Evolutionary conservation across 306 rosid genomes (phyloP).

Genomic region (Prunus padus): DNA sequence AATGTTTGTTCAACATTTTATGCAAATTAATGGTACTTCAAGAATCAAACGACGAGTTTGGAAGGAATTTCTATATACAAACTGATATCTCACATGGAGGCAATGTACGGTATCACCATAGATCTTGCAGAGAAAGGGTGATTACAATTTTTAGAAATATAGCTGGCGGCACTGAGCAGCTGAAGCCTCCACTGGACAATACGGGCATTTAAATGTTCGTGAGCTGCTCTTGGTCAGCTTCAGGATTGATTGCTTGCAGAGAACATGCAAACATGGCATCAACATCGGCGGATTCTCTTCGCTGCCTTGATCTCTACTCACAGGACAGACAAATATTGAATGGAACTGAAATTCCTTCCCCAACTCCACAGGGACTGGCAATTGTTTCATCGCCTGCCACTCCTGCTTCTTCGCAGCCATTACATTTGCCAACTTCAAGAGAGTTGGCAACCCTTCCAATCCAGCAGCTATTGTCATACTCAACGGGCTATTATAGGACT

Average conservation of each 20-base stretch:
- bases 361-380: slow-evolving; percentile 81
- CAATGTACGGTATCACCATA: slow-evolving; percentile 9
- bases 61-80: slow-evolving; percentile 50
- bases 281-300: slow-evolving; percentile 87
- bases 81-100: slow-evolving; percentile 18
- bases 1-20: slow-evolving; percentile 30
- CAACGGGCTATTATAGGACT: slow-evolving; percentile 60
- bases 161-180: slow-evolving; percentile 62
- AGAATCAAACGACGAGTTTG: slow-evolving; percentile 30
- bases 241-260: slow-evolving; percentile 80
- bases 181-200: slow-evolving; percentile 67
- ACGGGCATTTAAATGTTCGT: slow-evolving; percentile 74
- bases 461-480: slow-evolving; percentile 74
- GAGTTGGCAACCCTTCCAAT: slow-evolving; percentile 74
- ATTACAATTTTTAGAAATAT: slow-evolving; percentile 53
- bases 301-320: slow-evolving; percentile 77
- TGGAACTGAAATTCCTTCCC: slow-evolving; percentile 85
- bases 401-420: slow-evolving; percentile 87
- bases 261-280: slow-evolving; percentile 84
- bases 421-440: slow-evolving; percentile 74
- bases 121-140: neutral
- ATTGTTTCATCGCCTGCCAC: slow-evolving; percentile 78
- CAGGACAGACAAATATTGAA: slow-evolving; percentile 87
- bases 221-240: slow-evolving; percentile 71
- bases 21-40: slow-evolving; percentile 24